Conservation (phyloP, 2,329 filamentous ascomycete genomes). For the Penicillium olsonii region DNA sequence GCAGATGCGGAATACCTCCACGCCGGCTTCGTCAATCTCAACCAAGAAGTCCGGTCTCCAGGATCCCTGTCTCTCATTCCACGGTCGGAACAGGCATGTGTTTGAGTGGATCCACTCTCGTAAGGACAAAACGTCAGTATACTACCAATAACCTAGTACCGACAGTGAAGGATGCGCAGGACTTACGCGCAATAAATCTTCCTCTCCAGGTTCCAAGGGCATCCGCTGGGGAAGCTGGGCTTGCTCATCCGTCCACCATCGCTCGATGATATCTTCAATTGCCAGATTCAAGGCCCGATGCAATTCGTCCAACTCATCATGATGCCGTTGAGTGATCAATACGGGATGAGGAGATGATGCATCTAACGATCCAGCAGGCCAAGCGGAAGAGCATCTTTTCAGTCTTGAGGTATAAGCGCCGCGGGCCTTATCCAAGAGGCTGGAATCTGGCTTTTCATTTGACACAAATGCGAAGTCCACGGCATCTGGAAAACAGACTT, state of each 20-base stretch:
- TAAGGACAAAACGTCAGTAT: too few relatives aligned
- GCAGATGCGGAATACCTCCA: slow-evolving; percentile 18
- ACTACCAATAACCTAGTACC: too few relatives aligned
- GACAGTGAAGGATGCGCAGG: not conserved
- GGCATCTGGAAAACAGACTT: not conserved
- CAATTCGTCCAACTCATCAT: slow-evolving; percentile 7
- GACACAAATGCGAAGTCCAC: not conserved
- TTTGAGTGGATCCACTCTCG: slow-evolving; percentile 7
- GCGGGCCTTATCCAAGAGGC: not conserved
- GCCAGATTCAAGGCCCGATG: slow-evolving; percentile 25
- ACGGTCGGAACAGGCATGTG: slow-evolving; percentile 2
- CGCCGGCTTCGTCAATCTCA: not conserved
- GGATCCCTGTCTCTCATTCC: slow-evolving; percentile 15
- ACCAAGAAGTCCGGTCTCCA: slow-evolving; percentile 33
- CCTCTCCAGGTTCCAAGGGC: slow-evolving; percentile 29
- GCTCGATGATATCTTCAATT: slow-evolving; percentile 29
- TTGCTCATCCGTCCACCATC: slow-evolving; percentile 29
- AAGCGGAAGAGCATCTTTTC: not conserved
- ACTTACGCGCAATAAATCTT: slow-evolving; percentile 24
- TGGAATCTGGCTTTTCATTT: not conserved
- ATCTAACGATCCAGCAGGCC: not conserved
- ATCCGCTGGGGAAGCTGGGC: slow-evolving; percentile 26
- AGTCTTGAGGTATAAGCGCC: not conserved
- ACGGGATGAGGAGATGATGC: slow-evolving; percentile 2
- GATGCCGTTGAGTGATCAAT: not conserved